A percentile compares a stretch with the other conserved stretches of the same genome.
These are phyloP conservation scores for Gaeumannomyces tritici DNA, from an alignment of 2,329 filamentous ascomycete genomes.

Conservation along the genomic window DNA sequence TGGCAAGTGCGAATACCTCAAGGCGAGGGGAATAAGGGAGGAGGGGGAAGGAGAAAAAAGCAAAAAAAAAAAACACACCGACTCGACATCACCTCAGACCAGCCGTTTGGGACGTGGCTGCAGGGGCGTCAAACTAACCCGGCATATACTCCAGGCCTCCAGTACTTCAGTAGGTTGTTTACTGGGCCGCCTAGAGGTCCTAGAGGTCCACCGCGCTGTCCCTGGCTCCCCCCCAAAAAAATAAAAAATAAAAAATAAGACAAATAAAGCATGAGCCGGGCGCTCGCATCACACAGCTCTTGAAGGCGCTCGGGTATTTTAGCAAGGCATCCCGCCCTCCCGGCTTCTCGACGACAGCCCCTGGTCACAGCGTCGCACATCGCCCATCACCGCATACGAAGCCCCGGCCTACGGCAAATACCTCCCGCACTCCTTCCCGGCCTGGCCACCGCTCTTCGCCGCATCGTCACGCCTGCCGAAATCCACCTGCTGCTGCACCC, in stretches of 20 bases:
- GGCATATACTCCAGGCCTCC: not conserved
- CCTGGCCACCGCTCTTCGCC: not conserved
- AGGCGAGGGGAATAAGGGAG: not conserved
- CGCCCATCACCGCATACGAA: not conserved
- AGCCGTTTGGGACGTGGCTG: not conserved
- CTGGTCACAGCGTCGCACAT: not conserved
- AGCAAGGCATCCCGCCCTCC: not conserved
- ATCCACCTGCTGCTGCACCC: not conserved
- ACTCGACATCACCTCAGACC: not conserved
- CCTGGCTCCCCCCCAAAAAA: not conserved
- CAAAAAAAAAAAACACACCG: not conserved
- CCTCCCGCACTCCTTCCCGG: not conserved
- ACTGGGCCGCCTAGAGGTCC: not conserved
- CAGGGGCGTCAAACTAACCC: not conserved
- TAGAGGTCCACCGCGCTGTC: not conserved
- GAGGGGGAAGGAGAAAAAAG: not conserved
- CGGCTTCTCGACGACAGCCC: not conserved
- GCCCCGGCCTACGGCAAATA: not conserved
- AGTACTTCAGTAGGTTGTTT: not conserved
- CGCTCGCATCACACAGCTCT: not conserved
- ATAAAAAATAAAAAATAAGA: not conserved
- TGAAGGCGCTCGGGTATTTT: not conserved
- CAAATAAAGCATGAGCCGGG: not conserved
- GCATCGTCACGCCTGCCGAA: not conserved
- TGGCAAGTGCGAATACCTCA: not conserved